These are phyloP conservation scores for Monosporascus cannonballus DNA, from an alignment of 2,329 filamentous ascomycete species.

Conservation along the genomic window DNA sequence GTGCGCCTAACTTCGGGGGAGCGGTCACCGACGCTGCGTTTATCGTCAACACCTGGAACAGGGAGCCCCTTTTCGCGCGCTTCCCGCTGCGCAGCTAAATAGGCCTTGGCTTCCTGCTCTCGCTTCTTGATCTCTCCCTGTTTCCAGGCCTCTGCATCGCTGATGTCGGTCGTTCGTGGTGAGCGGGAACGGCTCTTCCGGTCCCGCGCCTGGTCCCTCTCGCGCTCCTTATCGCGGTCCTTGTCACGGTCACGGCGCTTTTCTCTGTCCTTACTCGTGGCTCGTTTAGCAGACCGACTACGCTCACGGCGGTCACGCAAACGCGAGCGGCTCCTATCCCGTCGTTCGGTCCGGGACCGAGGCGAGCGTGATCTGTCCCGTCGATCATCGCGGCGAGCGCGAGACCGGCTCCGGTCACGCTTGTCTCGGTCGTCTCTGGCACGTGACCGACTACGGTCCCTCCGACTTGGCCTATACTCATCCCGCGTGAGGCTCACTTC, in stretches of 20 bases:
- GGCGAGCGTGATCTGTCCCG: conserved; percentile 26
- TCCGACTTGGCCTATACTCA: conserved; percentile 23
- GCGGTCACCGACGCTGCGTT: conserved; percentile 36
- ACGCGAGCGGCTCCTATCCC: conserved; percentile 22
- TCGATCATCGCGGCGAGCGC: conserved; percentile 15
- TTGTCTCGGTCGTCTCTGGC: conserved; percentile 23
- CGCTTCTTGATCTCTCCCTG: conserved; percentile 56
- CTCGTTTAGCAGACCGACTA: conserved; percentile 15
- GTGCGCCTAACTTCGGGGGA: conserved; percentile 35
- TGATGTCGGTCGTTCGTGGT: conserved; percentile 32
- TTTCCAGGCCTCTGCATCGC: conserved; percentile 47
- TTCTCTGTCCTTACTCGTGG: conserved; percentile 15
- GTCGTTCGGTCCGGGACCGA: conserved; percentile 21
- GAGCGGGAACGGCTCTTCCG: conserved; percentile 37
- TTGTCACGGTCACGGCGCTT: conserved; percentile 8
- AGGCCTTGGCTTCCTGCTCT: conserved; percentile 59
- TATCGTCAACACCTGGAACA: conserved; percentile 52
- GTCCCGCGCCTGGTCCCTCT: conserved; percentile 19
- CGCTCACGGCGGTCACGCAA: conserved; percentile 15
- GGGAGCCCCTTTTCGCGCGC: conserved; percentile 54
- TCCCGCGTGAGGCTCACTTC: conserved; percentile 22
- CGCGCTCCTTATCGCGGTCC: conserved; percentile 13
- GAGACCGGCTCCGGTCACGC: conserved; percentile 22
- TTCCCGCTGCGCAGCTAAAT: conserved; percentile 55
- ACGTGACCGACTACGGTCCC: conserved; percentile 22